A percentile compares a stretch with the other conserved stretches of the same genome.
phyloP scores from a whole-genome alignment of 2,329 filamentous ascomycete genomes.

The Ophiostoma sp. region DNA sequence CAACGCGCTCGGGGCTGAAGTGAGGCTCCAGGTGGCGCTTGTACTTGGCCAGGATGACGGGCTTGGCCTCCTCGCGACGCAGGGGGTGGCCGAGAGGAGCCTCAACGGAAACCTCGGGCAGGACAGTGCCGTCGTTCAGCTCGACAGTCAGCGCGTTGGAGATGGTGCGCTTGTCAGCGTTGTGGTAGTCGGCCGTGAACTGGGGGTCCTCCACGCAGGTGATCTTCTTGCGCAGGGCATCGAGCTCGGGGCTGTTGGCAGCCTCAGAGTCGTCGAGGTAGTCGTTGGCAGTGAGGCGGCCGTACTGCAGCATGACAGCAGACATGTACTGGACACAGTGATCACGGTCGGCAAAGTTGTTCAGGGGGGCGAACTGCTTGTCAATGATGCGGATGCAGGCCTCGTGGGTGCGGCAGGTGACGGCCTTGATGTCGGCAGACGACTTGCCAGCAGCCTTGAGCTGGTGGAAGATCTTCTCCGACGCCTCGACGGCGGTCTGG shows the following conservation, averaged over 20 bases:
- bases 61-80: slow-evolving; percentile 92
- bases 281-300: slow-evolving; percentile 86
- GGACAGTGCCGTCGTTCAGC: slow-evolving; percentile 85
- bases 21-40: slow-evolving; percentile 85
- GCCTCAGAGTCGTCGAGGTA: slow-evolving; percentile 92
- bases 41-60: slow-evolving; percentile 92
- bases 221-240: slow-evolving; percentile 89
- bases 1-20: slow-evolving; percentile 68
- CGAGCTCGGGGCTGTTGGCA: slow-evolving; percentile 80
- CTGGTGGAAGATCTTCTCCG: slow-evolving; percentile 78
- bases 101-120: slow-evolving; percentile 88
- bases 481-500: slow-evolving; percentile 94
- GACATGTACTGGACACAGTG: slow-evolving; percentile 99
- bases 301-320: slow-evolving; percentile 89
- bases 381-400: slow-evolving; percentile 98
- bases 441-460: slow-evolving; percentile 82
- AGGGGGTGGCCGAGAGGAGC: slow-evolving; percentile 89
- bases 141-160: slow-evolving; percentile 94
- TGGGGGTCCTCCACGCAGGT: slow-evolving; percentile 92
- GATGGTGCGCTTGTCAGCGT: slow-evolving; percentile 89
- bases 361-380: slow-evolving; percentile 86
- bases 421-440: slow-evolving; percentile 84
- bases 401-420: slow-evolving; percentile 95
- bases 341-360: slow-evolving; percentile 99
- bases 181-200: slow-evolving; percentile 93